Evolutionary conservation across 2,329 filamentous ascomycete species (phyloP).

Genomic region (Mycogone perniciosa): DNA sequence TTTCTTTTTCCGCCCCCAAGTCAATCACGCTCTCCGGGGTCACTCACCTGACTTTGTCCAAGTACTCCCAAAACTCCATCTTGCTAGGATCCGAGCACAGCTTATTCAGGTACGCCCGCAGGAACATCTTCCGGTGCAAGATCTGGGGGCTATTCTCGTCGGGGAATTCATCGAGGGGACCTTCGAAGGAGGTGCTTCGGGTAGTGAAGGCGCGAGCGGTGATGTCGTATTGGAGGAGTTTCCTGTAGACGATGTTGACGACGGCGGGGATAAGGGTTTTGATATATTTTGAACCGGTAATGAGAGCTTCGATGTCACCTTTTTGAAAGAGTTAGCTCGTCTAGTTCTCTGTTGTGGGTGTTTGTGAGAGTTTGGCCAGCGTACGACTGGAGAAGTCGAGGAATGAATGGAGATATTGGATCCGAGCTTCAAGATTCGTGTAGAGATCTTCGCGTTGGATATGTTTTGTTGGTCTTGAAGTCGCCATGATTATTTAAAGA

Average conservation of each 20-base stretch:
- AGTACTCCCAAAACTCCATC: constrained; percentile 76
- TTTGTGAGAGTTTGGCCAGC: constrained; percentile 21
- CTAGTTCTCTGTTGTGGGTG: neutral
- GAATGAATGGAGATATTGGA: constrained; percentile 69
- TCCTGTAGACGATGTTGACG: constrained; percentile 79
- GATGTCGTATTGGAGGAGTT: constrained; percentile 74
- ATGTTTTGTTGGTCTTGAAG: constrained; percentile 43
- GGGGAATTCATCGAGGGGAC: constrained; percentile 56
- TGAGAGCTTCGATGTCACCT: constrained; percentile 68
- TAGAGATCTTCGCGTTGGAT: constrained; percentile 66
- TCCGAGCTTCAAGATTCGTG: constrained; percentile 60
- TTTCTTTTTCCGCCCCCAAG: neutral
- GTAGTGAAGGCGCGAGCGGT: constrained; percentile 70
- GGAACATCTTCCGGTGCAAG: constrained; percentile 69
- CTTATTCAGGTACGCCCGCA: constrained; percentile 67
- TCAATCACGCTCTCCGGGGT: neutral
- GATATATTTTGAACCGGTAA: constrained; percentile 66
- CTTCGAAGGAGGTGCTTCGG: constrained; percentile 57
- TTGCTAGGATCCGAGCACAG: constrained; percentile 68
- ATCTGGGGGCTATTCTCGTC: constrained; percentile 69
- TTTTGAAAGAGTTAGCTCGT: neutral
- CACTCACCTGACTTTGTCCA: constrained; percentile 71
- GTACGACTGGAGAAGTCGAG: constrained; percentile 67
- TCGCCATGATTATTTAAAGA: constrained; percentile 19
- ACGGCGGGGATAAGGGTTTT: constrained; percentile 76